Base-by-base conservation (phyloP, 2,329 filamentous ascomycete species). In the Dothideomycetes sp. region DNA sequence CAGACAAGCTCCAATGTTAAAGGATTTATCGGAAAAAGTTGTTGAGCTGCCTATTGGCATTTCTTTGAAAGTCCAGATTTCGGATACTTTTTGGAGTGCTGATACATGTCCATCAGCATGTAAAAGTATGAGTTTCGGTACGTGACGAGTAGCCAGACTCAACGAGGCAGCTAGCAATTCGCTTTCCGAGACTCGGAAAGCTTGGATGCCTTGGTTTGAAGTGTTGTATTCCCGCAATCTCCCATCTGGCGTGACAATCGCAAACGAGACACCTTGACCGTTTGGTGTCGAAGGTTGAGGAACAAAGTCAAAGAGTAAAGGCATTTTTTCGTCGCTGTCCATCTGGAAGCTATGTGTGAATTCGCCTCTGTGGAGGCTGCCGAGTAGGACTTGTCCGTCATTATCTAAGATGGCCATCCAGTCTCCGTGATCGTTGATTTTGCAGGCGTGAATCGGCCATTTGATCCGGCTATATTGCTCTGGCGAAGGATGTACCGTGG, bases 361-460 rank as follows among this genome's bases (percentile, higher is more conserved):
- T 9, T 61, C 62, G 33, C 69, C 69, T 27, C 75, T 65, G 12
- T 62, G 59, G 4, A 84, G 63, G 48, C 75, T 74, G 77, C 82
- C 88, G 4, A 86, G 52, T 13, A 73, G 62, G 10, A 84, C 69
- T 23, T 65, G 69, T 33, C 71, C 68, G 30, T 67, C 64, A 4
- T 70, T 67, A 7, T 79, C 78, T 20, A 84, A 63, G 4, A 87
- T 62, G 1, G 81, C 82, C 22, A 86, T 63, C 71, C 77, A 80
- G 28, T 68, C 73, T 2, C 78, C 79, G 11, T 68, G 66, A 22
- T 74, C 71, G 44, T 85, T 78, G 22, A 86, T 72, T 0, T 79
- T 70, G 52, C 82, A 69, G 3, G 75, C 74, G 19, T 79, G 55
- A 16, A 60, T 45, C 0, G 58, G 58, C 58, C 58, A 61, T 2